Evolutionary conservation across 352 stramenopile genomes (phyloP).

Genomic region (Pythium sp.): DNA sequence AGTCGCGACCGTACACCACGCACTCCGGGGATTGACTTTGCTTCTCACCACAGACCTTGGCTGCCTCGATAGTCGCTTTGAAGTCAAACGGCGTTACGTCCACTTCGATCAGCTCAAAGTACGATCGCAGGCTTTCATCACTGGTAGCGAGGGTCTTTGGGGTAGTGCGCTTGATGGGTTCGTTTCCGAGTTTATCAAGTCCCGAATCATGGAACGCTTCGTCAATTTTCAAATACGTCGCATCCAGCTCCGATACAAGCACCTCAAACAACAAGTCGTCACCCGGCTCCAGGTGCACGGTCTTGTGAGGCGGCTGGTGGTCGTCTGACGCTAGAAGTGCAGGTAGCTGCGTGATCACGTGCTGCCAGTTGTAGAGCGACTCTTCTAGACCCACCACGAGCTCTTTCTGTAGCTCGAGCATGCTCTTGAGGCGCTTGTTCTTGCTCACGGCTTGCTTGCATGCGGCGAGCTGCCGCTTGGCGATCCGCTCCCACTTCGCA

Average conservation of each 20-base stretch:
- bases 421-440: conserved; percentile 15
- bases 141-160: not conserved
- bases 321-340: not conserved
- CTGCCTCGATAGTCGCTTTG: not conserved
- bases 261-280: conserved; percentile 16
- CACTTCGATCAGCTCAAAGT: conserved; percentile 13
- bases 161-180: not conserved
- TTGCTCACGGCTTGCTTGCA: not conserved
- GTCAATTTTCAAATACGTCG: conserved; percentile 3
- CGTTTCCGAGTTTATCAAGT: not conserved
- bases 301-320: not conserved
- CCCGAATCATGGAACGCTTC: conserved; percentile 2
- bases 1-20: conserved; percentile 1
- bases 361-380: conserved; percentile 10
- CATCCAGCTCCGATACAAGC: conserved; percentile 14
- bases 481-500: conserved; percentile 13
- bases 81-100: conserved; percentile 7
- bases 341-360: not conserved
- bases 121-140: not conserved
- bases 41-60: not conserved
- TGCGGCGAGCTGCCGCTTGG: conserved; percentile 9
- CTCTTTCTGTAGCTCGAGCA: conserved; percentile 10
- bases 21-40: not conserved
- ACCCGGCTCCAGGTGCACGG: conserved; percentile 5
- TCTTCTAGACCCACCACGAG: conserved; percentile 9